phyloP scores from a whole-genome alignment of 306 rosid genomes.

The Lagenaria siceraria region DNA sequence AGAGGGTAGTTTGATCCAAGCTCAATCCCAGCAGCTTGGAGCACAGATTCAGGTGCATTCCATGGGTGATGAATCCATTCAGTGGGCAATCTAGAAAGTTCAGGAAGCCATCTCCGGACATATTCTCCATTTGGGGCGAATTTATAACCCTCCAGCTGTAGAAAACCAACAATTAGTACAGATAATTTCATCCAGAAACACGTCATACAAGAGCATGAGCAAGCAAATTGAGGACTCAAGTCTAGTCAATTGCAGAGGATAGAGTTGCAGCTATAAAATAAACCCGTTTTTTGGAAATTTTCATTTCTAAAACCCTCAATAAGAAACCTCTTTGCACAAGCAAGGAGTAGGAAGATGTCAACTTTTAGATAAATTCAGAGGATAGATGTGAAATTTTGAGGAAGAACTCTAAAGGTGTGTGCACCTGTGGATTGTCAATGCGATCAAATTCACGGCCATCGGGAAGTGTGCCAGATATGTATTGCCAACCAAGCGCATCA shows the following conservation, averaged over 20 bases:
- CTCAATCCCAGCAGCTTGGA: slow-evolving; percentile 88
- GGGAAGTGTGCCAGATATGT: slow-evolving; percentile 81
- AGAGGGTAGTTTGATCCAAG: slow-evolving; percentile 86
- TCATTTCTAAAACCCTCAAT: neutral
- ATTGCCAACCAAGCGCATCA: slow-evolving; percentile 97
- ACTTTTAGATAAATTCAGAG: slow-evolving; percentile 3
- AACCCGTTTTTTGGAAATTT: neutral
- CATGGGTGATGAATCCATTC: slow-evolving; percentile 96
- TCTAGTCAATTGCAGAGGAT: neutral
- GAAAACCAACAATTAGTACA: slow-evolving; percentile 11
- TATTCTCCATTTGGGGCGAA: slow-evolving; percentile 83
- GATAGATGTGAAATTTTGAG: neutral
- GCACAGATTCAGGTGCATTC: slow-evolving; percentile 80
- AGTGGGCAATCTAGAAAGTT: slow-evolving; percentile 75
- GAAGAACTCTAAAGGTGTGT: neutral
- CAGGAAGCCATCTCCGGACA: slow-evolving; percentile 92
- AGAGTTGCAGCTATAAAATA: neutral
- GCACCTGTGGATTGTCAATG: slow-evolving; percentile 96
- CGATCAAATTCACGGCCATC: slow-evolving; percentile 86
- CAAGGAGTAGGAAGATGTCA: neutral
- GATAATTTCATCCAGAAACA: slow-evolving; percentile 12
- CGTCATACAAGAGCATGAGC: neutral
- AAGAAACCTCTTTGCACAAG: neutral
- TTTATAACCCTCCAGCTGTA: slow-evolving; percentile 76
- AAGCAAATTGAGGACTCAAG: neutral